These are phyloP conservation scores for Podila clonocystis DNA, from an alignment of 192 early-diverging fungal genomes.

Conservation along the genomic window DNA sequence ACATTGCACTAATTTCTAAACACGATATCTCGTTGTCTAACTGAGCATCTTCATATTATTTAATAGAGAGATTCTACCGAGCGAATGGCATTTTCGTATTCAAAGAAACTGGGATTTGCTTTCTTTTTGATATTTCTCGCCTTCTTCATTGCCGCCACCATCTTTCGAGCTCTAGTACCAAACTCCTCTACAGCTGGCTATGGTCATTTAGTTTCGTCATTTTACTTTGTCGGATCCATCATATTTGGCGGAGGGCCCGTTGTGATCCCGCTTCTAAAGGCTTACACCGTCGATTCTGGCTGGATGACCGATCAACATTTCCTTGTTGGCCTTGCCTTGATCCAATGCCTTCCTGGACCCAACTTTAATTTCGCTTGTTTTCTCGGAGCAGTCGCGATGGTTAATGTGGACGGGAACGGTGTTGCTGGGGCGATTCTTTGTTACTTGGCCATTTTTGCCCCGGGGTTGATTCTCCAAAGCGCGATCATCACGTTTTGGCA, in stretches of 20 bases:
- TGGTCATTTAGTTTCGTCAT: slow-evolving; percentile 52
- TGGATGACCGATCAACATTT: slow-evolving; percentile 69
- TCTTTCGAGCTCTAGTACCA: slow-evolving; percentile 34
- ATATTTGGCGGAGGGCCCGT: slow-evolving; percentile 76
- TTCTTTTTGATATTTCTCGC: slow-evolving; percentile 58
- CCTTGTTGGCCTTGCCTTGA: slow-evolving; percentile 68
- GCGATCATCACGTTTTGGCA: slow-evolving; percentile 73
- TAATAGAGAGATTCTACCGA: background rate
- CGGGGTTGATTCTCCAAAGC: slow-evolving; percentile 67
- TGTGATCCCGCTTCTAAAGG: slow-evolving; percentile 63
- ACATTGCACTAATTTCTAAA: too few relatives aligned
- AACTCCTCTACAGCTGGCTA: slow-evolving; percentile 3
- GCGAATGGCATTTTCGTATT: slow-evolving; percentile 31
- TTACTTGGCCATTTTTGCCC: slow-evolving; percentile 70
- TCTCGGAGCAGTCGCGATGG: slow-evolving; percentile 66
- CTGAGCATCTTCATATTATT: too few relatives aligned
- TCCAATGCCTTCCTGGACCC: slow-evolving; percentile 64
- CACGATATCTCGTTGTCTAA: too few relatives aligned
- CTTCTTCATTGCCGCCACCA: slow-evolving; percentile 58
- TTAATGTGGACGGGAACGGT: slow-evolving; percentile 27
- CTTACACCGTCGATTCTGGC: slow-evolving; percentile 60
- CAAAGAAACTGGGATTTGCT: slow-evolving; percentile 46
- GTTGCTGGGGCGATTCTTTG: slow-evolving; percentile 62
- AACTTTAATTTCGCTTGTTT: slow-evolving; percentile 77
- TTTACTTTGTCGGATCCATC: slow-evolving; percentile 67